Evolutionary conservation across 495 filamentous ascomycete species (phyloP).

Genomic region (Tetracladium marchalianum): DNA sequence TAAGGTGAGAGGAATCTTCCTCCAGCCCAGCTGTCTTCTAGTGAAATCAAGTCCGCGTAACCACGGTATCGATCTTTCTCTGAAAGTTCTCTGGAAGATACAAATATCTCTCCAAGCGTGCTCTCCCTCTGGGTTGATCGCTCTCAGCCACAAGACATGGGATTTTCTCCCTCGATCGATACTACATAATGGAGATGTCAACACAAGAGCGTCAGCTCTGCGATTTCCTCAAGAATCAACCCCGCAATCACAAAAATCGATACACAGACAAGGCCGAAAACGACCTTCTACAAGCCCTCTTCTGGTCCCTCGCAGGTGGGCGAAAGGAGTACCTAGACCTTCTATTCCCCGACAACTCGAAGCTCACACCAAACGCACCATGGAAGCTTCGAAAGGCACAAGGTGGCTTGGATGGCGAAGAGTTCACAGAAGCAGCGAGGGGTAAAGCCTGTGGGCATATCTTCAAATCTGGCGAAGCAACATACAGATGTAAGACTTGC

Average conservation of each 20-base stretch:
- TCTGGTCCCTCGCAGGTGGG: conserved; percentile 71
- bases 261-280: conserved; percentile 60
- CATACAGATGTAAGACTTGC: conserved; percentile 90
- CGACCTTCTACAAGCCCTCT: conserved; percentile 67
- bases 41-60: too few relatives aligned
- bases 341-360: conserved; percentile 67
- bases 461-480: conserved; percentile 83
- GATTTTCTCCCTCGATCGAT: too few relatives aligned
- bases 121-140: too few relatives aligned
- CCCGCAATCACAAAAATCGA: conserved; percentile 50
- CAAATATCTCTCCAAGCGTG: too few relatives aligned
- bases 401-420: conserved; percentile 84
- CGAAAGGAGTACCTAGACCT: conserved; percentile 59
- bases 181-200: conserved; percentile 35
- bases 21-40: too few relatives aligned
- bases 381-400: conserved; percentile 80
- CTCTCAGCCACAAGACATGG: too few relatives aligned
- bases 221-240: conserved; percentile 66
- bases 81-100: too few relatives aligned
- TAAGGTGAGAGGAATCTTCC: too few relatives aligned
- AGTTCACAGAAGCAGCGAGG: conserved; percentile 85
- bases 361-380: conserved; percentile 34
- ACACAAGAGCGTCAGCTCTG: conserved; percentile 75
- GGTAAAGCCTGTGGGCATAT: conserved; percentile 98
- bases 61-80: too few relatives aligned